Conservation (phyloP, 495 filamentous ascomycete genomes). For the Aspergillus bertholletiae region DNA sequence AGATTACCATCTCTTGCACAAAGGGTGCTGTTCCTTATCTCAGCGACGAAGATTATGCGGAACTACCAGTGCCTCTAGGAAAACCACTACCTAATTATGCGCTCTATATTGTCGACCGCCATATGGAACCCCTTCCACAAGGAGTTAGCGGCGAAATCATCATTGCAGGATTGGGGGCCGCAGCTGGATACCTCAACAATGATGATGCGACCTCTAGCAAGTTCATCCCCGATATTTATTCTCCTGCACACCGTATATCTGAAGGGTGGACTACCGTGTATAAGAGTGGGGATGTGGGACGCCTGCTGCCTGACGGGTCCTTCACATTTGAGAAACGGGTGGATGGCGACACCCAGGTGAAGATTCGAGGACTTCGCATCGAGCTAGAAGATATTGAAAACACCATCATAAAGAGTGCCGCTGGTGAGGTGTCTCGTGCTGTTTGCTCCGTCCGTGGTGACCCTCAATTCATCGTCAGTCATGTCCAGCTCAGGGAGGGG, state of each 20-base stretch:
- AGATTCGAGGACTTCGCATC: slow-evolving; percentile 48
- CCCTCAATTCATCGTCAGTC: too few relatives aligned
- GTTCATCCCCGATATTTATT: slow-evolving; percentile 36
- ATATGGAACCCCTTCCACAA: slow-evolving; percentile 29
- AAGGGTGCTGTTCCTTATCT: slow-evolving; percentile 1
- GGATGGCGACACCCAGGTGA: slow-evolving; percentile 43
- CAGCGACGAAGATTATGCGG: too few relatives aligned
- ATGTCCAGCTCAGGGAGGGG: too few relatives aligned
- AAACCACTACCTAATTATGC: slow-evolving; percentile 34
- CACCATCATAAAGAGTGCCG: slow-evolving; percentile 17
- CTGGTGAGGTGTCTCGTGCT: too few relatives aligned
- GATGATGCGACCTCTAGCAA: slow-evolving; percentile 18
- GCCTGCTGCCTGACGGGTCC: slow-evolving; percentile 28
- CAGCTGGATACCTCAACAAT: slow-evolving; percentile 36
- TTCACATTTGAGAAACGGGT: slow-evolving; percentile 39
- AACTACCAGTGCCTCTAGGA: slow-evolving; percentile 20
- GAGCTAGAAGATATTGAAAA: slow-evolving; percentile 48
- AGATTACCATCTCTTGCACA: background rate
- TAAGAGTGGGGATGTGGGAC: slow-evolving; percentile 39
- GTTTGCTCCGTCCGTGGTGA: too few relatives aligned
- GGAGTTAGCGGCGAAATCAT: slow-evolving; percentile 41
- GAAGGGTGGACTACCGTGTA: slow-evolving; percentile 35
- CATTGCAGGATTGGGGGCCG: slow-evolving; percentile 38
- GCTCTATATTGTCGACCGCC: slow-evolving; percentile 39
- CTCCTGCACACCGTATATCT: slow-evolving; percentile 7